Conservation (phyloP, 768 basidiomycete species). For the Rhodosporidiobolus sp. region DNA sequence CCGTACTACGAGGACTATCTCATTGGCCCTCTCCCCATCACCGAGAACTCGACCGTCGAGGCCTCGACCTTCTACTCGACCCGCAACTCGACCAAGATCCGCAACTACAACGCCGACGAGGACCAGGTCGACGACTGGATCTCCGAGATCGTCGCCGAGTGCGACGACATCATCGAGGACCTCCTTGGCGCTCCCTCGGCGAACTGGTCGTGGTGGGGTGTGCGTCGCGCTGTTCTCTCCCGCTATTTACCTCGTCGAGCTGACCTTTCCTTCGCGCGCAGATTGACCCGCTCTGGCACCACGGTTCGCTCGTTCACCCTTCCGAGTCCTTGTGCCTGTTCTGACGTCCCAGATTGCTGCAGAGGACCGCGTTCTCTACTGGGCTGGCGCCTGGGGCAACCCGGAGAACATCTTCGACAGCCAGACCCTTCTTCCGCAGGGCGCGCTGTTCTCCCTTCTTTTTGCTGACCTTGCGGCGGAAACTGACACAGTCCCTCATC, state of each 20-base stretch:
- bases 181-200: constrained; percentile 30
- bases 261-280: too few species aligned
- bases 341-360: too few species aligned
- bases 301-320: too few species aligned
- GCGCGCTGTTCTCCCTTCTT: too few species aligned
- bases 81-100: constrained; percentile 37
- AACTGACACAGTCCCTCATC: neutral
- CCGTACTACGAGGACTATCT: constrained; percentile 41
- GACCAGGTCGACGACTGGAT: constrained; percentile 26
- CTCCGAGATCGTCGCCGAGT: constrained; percentile 25
- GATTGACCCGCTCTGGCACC: constrained; percentile 47
- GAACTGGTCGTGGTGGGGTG: constrained; percentile 15
- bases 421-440: constrained; percentile 44
- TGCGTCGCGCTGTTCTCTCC: too few species aligned
- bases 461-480: too few species aligned
- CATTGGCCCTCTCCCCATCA: constrained; percentile 42
- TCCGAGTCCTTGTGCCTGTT: too few species aligned
- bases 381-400: constrained; percentile 32
- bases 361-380: constrained; percentile 39
- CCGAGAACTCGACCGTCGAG: constrained; percentile 21
- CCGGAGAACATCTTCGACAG: constrained; percentile 39
- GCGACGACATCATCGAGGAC: constrained; percentile 45
- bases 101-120: constrained; percentile 43
- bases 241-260: too few species aligned
- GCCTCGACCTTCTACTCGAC: constrained; percentile 33